phyloP scores from a whole-genome alignment of 192 early-diverging fungal genomes.

The Spizellomyces punctatus region DNA sequence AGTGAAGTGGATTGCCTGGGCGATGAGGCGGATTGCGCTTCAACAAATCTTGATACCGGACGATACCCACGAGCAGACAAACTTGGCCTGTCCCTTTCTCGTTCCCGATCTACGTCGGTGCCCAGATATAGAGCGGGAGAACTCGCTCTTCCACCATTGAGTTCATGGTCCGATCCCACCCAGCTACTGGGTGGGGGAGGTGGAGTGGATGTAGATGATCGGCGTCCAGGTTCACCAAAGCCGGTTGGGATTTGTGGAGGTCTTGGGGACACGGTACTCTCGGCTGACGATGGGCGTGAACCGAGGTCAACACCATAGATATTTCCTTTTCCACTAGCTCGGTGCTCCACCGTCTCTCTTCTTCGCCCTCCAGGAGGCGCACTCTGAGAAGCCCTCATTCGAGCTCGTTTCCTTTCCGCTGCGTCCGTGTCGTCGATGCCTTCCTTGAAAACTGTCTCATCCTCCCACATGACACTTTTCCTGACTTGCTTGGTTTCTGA shows the following conservation, averaged over 20 bases:
- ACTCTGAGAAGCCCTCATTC: slow-evolving; percentile 13
- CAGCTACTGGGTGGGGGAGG: neutral
- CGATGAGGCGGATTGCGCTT: neutral
- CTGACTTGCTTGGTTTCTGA: neutral
- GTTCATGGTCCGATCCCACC: neutral
- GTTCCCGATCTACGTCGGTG: neutral
- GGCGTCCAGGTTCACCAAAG: neutral
- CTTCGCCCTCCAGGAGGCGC: slow-evolving; percentile 22
- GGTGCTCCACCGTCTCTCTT: neutral
- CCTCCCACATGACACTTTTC: slow-evolving; percentile 30
- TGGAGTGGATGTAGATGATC: neutral
- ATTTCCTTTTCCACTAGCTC: slow-evolving; percentile 2
- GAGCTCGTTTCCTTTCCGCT: neutral
- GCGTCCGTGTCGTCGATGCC: neutral
- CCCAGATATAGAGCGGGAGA: neutral
- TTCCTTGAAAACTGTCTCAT: slow-evolving; percentile 2
- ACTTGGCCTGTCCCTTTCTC: slow-evolving; percentile 6
- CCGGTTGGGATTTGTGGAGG: neutral
- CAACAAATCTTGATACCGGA: slow-evolving; percentile 7
- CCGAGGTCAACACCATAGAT: neutral
- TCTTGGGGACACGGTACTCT: neutral
- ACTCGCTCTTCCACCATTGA: neutral
- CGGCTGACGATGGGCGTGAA: slow-evolving; percentile 9
- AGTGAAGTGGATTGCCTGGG: slow-evolving; percentile 7
- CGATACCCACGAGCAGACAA: slow-evolving; percentile 17